Base-by-base conservation (phyloP, 192 early-diverging fungal genomes). In the Umbelopsis vinacea region DNA sequence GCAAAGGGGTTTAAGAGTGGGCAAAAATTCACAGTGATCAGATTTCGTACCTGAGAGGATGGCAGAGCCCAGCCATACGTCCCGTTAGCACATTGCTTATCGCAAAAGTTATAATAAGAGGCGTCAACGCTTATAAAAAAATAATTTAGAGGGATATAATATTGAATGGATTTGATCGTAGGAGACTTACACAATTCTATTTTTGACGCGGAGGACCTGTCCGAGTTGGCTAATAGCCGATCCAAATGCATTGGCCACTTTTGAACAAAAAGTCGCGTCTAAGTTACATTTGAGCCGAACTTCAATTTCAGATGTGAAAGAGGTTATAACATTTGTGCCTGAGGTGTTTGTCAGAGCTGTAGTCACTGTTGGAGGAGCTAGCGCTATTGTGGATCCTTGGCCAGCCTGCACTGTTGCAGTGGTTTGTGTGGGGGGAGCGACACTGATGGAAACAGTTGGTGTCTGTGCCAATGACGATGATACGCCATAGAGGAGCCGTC, bases 61-160 rank as follows among this genome's bases (percentile, higher is more conserved):
- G 76, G 76, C 45, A 66, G 40, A n/a, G 69, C 70, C 71, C 70
- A 77, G 33, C 71, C 76, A 68, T 55, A 69, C 2, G 76, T 71
- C 29, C n/a, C 46, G 24, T 77, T 77, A 24, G 52, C 12, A 47
- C 76, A 77, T 29, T 45, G 38, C 14, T 67, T 72, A 45, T 60
- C 23, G 46, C 76, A 77, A 45, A 77, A 77, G 40, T 38, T 72
- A 21, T 72, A 73, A 22, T 77, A 77, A 29, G 46, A 55, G 1
- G 67, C 66, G 17, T 52, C 43, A 3, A 77, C 52, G 12, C 76
- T 77, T n/a, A 5, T 45, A 6, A 22, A 66, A 46, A 66, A 45
- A 48, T 17, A 60, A 50, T 35, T 68, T 50, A 33, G 33, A 37
- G 14, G 3, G 40, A n/a, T 29, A 45, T n/a, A 45, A 29, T 17